phyloP scores from a whole-genome alignment of 768 basidiomycete species.

The Rhizopogon vinicolor region DNA sequence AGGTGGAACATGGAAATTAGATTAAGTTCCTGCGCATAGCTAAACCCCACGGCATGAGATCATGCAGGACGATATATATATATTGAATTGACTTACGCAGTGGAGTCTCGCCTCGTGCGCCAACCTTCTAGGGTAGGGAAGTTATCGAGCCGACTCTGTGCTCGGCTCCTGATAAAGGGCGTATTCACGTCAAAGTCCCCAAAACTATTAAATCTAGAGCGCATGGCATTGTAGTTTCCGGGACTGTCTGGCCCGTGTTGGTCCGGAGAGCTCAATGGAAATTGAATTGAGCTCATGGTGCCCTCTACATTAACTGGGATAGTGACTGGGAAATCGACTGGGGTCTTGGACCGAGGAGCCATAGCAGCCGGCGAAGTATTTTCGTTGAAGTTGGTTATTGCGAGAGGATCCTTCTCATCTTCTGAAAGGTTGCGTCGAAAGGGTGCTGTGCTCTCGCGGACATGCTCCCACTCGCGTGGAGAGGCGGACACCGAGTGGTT shows the following conservation, averaged over 20 bases:
- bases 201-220: conserved; percentile 67
- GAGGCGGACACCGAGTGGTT: conserved; percentile 51
- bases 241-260: conserved; percentile 53
- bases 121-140: conserved; percentile 63
- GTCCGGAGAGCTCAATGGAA: conserved; percentile 79
- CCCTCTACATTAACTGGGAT: conserved; percentile 45
- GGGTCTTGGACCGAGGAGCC: conserved; percentile 42
- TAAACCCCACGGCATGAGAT: conserved; percentile 21
- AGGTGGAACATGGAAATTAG: conserved; percentile 85
- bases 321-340: conserved; percentile 53
- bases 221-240: conserved; percentile 39
- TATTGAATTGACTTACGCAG: conserved; percentile 56
- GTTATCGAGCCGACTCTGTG: conserved; percentile 70
- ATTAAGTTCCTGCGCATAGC: conserved; percentile 82
- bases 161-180: conserved; percentile 82
- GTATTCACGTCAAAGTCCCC: conserved; percentile 69
- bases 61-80: not conserved
- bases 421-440: conserved; percentile 73
- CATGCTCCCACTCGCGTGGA: conserved; percentile 44
- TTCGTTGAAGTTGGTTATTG: conserved; percentile 35
- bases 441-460: conserved; percentile 58
- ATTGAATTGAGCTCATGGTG: conserved; percentile 70
- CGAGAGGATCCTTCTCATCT: conserved; percentile 62
- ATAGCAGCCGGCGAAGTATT: conserved; percentile 18
- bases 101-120: conserved; percentile 85